Conservation (phyloP, 495 filamentous ascomycete species). For the Glutinoglossum americanum region DNA sequence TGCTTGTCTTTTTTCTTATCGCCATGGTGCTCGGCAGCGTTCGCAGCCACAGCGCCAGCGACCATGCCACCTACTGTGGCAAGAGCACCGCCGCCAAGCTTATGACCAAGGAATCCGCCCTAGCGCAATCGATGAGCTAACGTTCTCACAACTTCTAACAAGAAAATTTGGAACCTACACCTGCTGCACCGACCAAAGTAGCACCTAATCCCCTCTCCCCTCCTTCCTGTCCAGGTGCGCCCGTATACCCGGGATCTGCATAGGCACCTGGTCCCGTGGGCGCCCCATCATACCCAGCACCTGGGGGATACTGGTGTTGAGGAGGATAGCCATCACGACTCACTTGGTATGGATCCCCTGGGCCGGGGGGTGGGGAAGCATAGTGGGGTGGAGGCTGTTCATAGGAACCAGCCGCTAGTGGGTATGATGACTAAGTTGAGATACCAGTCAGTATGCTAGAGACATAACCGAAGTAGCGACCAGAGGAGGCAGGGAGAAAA, state of each 20-base stretch:
- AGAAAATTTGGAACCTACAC: slow-evolving; percentile 8
- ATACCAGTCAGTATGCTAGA: not conserved
- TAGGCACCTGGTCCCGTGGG: not conserved
- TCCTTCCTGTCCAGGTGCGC: slow-evolving; percentile 12
- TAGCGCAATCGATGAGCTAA: not conserved
- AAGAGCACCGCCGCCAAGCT: slow-evolving; percentile 24
- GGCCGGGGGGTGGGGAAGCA: not conserved
- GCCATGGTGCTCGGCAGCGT: slow-evolving; percentile 22
- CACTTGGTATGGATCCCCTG: not conserved
- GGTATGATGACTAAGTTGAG: not conserved
- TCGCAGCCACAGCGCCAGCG: slow-evolving; percentile 34
- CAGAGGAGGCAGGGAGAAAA: not conserved
- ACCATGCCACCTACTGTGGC: slow-evolving; percentile 28
- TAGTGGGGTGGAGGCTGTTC: not conserved
- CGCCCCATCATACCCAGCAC: no score
- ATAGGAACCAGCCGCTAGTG: not conserved
- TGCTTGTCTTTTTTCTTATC: slow-evolving; percentile 16
- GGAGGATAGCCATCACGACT: not conserved
- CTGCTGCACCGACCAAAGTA: slow-evolving; percentile 30
- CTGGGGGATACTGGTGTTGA: not conserved
- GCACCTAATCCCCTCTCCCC: slow-evolving; percentile 31
- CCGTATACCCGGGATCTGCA: not conserved
- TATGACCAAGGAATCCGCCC: slow-evolving; percentile 27
- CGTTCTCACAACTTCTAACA: not conserved
- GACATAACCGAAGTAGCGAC: no score